A percentile compares a stretch with the other conserved stretches of the same genome.
phyloP scores from a whole-genome alignment of 116 monocot species.

The Zostera marina region DNA sequence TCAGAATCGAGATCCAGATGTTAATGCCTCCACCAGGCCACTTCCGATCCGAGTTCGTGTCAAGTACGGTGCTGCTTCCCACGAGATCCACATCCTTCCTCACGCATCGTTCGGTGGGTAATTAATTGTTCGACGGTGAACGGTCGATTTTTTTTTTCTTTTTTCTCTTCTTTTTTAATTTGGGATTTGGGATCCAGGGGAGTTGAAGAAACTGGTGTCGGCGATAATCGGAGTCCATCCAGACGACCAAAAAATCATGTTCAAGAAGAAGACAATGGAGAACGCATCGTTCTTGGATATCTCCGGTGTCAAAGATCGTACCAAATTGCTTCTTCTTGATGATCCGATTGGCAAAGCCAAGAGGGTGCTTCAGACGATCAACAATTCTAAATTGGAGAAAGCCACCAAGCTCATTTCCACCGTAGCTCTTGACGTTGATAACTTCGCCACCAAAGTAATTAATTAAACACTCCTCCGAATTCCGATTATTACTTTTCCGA shows the following conservation, averaged over 20 bases:
- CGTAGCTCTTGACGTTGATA: slow-evolving; percentile 40
- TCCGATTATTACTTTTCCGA: background rate
- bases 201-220: slow-evolving; percentile 68
- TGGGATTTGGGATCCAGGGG: slow-evolving; percentile 25
- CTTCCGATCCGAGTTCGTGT: slow-evolving; percentile 65
- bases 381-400: slow-evolving; percentile 35
- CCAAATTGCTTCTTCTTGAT: slow-evolving; percentile 56
- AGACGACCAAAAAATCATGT: slow-evolving; percentile 66
- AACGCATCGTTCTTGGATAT: slow-evolving; percentile 55
- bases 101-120: slow-evolving; percentile 63
- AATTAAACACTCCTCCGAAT: no score
- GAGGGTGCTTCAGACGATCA: slow-evolving; percentile 46
- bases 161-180: background rate
- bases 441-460: slow-evolving; percentile 33
- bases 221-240: slow-evolving; percentile 53
- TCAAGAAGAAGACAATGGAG: slow-evolving; percentile 63
- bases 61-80: slow-evolving; percentile 56
- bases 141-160: background rate
- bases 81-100: slow-evolving; percentile 81
- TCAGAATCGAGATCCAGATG: slow-evolving; percentile 56
- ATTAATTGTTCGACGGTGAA: no score
- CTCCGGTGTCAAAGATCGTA: slow-evolving; percentile 61
- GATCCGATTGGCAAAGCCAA: slow-evolving; percentile 59
- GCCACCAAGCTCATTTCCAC: slow-evolving; percentile 31
- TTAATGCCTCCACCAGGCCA: slow-evolving; percentile 7